phyloP scores from a whole-genome alignment of 139 green algal genomes.

The Marvania coccoides region DNA sequence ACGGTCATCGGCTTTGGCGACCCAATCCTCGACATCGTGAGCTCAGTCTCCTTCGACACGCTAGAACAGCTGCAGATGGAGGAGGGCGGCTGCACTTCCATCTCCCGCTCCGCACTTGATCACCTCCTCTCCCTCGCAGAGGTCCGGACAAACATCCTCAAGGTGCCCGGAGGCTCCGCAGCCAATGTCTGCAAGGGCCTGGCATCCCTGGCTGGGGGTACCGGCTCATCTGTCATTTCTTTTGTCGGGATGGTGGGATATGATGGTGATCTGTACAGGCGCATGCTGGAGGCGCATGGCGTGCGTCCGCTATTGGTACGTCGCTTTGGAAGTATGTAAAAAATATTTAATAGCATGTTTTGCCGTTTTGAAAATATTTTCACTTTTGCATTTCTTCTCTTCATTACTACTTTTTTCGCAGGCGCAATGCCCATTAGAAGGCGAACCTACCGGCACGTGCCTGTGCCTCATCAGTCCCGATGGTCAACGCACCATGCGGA shows the following conservation, averaged over 20 bases:
- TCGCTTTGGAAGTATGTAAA: not conserved
- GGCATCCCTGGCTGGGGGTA: conserved; percentile 9
- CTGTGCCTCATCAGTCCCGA: conserved; percentile 67
- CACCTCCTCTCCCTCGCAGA: conserved; percentile 14
- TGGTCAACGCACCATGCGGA: conserved; percentile 89
- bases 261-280: conserved; percentile 42
- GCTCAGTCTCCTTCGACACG: not conserved
- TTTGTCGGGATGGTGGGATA: conserved; percentile 64
- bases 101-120: conserved; percentile 11
- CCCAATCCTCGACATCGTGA: conserved; percentile 28
- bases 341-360: too few relatives aligned
- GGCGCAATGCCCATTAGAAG: too few relatives aligned
- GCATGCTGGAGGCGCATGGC: conserved; percentile 31
- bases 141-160: conserved; percentile 10
- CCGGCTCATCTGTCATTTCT: not conserved
- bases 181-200: conserved; percentile 64
- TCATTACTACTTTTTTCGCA: too few relatives aligned
- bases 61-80: not conserved
- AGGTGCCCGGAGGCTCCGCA: conserved; percentile 62
- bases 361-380: too few relatives aligned
- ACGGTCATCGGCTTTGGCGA: not conserved
- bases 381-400: too few relatives aligned
- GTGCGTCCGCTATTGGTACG: conserved; percentile 39
- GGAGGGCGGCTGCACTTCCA: conserved; percentile 16
- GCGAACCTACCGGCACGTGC: conserved; percentile 37